Conservation (phyloP, 2,329 filamentous ascomycete species). For the Trichoderma breve region DNA sequence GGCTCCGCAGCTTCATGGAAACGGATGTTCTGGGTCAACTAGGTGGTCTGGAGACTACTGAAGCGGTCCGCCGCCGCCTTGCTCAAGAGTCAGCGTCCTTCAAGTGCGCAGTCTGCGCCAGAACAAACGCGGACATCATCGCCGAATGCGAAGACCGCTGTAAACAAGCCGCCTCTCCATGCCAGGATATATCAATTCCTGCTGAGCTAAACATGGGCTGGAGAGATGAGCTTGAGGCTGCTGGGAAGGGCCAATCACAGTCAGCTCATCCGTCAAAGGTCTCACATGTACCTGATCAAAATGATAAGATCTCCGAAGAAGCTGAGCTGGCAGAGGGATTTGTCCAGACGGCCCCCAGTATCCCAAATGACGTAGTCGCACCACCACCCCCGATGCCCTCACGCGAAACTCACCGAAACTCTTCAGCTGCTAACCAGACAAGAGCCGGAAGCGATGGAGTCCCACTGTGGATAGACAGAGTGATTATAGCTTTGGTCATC, state of each 20-base stretch:
- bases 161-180: slow-evolving; percentile 34
- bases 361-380: not conserved
- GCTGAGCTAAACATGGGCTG: slow-evolving; percentile 65
- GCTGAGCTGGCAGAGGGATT: slow-evolving; percentile 57
- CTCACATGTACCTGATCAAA: slow-evolving; percentile 11
- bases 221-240: slow-evolving; percentile 64
- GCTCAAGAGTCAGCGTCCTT: slow-evolving; percentile 66
- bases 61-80: slow-evolving; percentile 64
- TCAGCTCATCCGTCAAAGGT: not conserved
- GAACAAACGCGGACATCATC: slow-evolving; percentile 72
- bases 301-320: slow-evolving; percentile 42
- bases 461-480: slow-evolving; percentile 75
- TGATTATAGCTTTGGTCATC: slow-evolving; percentile 71
- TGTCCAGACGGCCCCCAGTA: slow-evolving; percentile 36
- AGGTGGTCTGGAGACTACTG: slow-evolving; percentile 77
- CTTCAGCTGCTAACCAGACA: not conserved
- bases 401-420: not conserved
- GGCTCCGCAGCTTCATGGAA: slow-evolving; percentile 87
- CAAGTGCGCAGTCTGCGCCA: slow-evolving; percentile 68
- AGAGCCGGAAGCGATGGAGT: slow-evolving; percentile 35
- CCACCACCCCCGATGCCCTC: not conserved
- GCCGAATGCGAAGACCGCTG: slow-evolving; percentile 63
- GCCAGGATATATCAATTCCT: slow-evolving; percentile 49
- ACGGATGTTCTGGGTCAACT: slow-evolving; percentile 84
- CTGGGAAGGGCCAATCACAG: not conserved